These are phyloP conservation scores for Ophiostoma perfectum DNA, from an alignment of 2,329 filamentous ascomycete genomes.

Conservation along the genomic window DNA sequence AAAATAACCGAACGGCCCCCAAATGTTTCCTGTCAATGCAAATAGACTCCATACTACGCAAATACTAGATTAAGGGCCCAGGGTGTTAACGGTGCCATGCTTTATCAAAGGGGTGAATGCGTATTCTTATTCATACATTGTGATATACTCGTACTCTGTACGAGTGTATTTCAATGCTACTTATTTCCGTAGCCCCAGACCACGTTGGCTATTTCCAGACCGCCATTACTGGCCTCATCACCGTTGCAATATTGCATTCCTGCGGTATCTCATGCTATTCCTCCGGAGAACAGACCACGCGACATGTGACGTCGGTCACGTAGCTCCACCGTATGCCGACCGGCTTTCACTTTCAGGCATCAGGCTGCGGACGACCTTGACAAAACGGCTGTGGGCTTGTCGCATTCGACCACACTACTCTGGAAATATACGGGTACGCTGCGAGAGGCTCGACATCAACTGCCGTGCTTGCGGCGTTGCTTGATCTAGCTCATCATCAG, in stretches of 20 bases:
- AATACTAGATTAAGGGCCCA: background rate
- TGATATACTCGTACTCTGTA: no score
- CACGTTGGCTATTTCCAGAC: background rate
- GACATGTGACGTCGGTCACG: background rate
- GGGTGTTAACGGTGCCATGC: no score
- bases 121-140: no score
- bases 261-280: background rate
- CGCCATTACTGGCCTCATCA: slow-evolving; percentile 6
- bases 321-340: background rate
- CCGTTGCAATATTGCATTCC: background rate
- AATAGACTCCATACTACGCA: background rate
- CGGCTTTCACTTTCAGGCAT: no score
- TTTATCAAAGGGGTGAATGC: no score
- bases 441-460: background rate
- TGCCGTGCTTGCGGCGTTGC: background rate
- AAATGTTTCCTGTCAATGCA: background rate
- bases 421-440: no score
- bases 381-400: no score
- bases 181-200: background rate
- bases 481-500: background rate
- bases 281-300: background rate
- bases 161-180: no score
- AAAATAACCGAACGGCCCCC: slow-evolving; percentile 8
- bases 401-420: no score
- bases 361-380: no score